Base-by-base conservation (phyloP, 805 yeast genomes). In the Kluyveromyces siamensis region DNA sequence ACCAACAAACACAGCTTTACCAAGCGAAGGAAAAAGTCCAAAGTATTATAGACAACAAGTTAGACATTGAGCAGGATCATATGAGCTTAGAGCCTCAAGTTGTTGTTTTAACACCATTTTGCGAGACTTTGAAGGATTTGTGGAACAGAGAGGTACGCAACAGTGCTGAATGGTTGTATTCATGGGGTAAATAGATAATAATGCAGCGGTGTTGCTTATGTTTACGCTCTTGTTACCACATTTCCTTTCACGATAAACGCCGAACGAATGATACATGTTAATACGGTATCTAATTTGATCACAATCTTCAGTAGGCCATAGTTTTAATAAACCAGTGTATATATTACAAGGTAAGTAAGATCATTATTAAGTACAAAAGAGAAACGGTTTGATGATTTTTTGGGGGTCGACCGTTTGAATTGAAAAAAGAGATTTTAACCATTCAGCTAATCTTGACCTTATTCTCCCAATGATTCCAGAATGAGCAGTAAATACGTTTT, bases 141-240 rank as follows among this genome's bases (percentile, higher is more conserved):
- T 62, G 66, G 66, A 62, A 62, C 49, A 51, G 55, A 36, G 61
- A 60, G 38, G 52, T 62, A 19, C 55, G 66, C 43, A 53, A 48
- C 14, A 46, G 54, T 8, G 65, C 53, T 19, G 46, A 53, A 16
- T 59, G 64, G 63, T 50, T 60, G 8, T 60, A 58, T 48, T 59
- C 65, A 2, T 50, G 52, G 48, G 64, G 65, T 16, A 57, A 53
- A 44, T 37, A 30, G 35, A 30, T 30, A 30, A 5, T 10, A 8
- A 30, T 11, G 14, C 11, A 2, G 5, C 7, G 11, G 11, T 30
- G 14, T 30, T 30, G 35, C 35, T 4, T 10, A 10, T 30, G 35
- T 8, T 4, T 10, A 10, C 14, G 14, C 14, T 5, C 4, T 7
- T 30, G 8, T 30, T 30, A 4, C 35, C 35, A 30, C 11, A 30